Base-by-base conservation (phyloP, 768 basidiomycete genomes). In the Kwoniella shandongensis region DNA sequence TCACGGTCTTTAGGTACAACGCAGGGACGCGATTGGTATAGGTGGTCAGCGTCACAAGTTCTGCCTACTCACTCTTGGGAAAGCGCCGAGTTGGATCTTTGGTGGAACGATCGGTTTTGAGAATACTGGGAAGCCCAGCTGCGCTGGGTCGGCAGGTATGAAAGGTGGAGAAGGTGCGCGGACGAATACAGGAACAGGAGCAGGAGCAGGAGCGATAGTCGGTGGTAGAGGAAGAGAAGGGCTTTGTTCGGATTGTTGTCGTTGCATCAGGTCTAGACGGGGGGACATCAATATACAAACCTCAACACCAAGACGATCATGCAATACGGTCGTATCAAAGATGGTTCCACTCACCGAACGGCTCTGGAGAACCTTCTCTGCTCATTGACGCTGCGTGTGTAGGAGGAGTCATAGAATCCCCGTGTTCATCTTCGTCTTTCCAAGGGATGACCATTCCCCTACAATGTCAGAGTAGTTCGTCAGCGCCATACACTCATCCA, bases 101-200 rank as follows among this genome's bases (percentile, higher is more conserved):
- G 68, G 66, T 18, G 57, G 50, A n/a, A 57, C 42, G 51, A 72
- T 72, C 4, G 70, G 70, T 44, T 63, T 69, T 13, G 61, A 27
- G 45, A 59, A 72, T 10, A 72, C 64, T 0, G 70, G 70, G 50
- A 69, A 63, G 2, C 63, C 68, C 3, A 72, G 44, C 12, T 44
- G 47, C 15, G 38, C 54, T 1, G 67, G 44, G 42, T 72, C 68
- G 23, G 70, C 70, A 2, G 50, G 54, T 0, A 69, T 54, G 49
- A 72, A 72, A 7, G 62, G 57, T 2, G 61, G 61, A 29, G 67
- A 61, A 4, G 56, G 58, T 35, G 46, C 58, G 20, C 51, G 45
- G 2, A 32, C 38, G 18, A 39, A 10, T 35, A 38, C 26, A 1
- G 54, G 54, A 10, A 20, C 11, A 32, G 26, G 41, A 20, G 41